Base-by-base conservation (phyloP, 805 yeast genomes). In the Teunomyces kruisii region DNA sequence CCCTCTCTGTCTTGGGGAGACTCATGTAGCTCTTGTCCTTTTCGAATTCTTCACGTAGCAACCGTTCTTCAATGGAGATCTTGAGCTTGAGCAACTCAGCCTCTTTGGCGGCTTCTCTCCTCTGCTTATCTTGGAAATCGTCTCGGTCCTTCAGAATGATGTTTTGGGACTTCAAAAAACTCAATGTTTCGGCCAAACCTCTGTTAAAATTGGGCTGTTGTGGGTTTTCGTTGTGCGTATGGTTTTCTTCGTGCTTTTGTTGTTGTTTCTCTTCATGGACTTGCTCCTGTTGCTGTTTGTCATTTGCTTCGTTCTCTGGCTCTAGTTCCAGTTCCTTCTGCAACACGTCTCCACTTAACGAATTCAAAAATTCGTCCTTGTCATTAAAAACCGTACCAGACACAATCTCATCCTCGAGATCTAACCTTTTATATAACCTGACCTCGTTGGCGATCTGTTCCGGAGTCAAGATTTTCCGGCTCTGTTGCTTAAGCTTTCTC, bases 391-490 rank as follows among this genome's bases (percentile, higher is more conserved):
- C 72, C 16, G 15, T 12, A 52, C 54, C 24, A 52, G 58, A 27
- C 65, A 59, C 47, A 13, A 52, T 26, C 36, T 56, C 57, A 6
- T 52, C 47, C n/a, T 49, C 46, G 12, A 40, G 26, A 44, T 53
- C 58, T 43, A 42, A 47, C 35, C 56, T 49, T 38, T 46, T 51
- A 47, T 47, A 52, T 56, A 38, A 54, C 17, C 59, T 54, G 4
- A 78, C 60, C 40, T 75, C 74, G 9, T 53, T 49, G 0, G 76
- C 80, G 2, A 76, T 54, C 22, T 65, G 57, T 42, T 65, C 68
- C 8, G 66, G 65, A 3, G 59, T 65, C 59, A 60, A 39, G 13
- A 40, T 48, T 30, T 51, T 55, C 36, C 74, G 40, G 39, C 59
- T 50, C 48, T 56, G 58, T 40, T 68, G 74, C 32, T 59, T 62